Base-by-base conservation (phyloP, 768 basidiomycete genomes). In the Macrolepiota fuliginosa region DNA sequence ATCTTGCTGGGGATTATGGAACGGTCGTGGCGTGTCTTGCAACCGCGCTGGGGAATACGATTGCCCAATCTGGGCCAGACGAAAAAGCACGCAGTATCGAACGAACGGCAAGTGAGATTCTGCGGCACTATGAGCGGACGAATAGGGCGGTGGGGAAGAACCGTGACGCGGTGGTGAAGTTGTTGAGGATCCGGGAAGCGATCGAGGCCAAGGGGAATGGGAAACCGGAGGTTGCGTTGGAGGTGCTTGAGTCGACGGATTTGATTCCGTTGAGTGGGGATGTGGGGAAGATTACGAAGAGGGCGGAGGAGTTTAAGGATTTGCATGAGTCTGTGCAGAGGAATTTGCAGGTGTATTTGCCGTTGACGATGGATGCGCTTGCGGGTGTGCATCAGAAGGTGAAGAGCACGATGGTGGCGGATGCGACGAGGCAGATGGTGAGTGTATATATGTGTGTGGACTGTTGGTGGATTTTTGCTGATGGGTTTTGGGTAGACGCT, bases 291-390 rank as follows among this genome's bases (percentile, higher is more conserved):
- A 94, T 93, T 68, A 94, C 91, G 36, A 83, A 89, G 42, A 83
- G 88, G 47, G 92, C 94, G 15, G 93, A 96, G 70, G 91, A 94
- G 67, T 96, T 98, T 77, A 89, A 89, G 70, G 87, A 93, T 56
- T 74, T 90, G 17, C 90, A 96, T 59, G 92, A 96, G 66, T 83
- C 91, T 1, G 77, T 97, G 68, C 92, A 95, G 68, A 86, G 91
- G 65, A 98, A 96, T 76, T 74, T 98, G 72, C 93, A 94, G 68
- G 84, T 85, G 1, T 91, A 97, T 72, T 81, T 98, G 53, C 85
- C 91, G 36, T 83, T 94, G 40, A 90, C 93, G 22, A 99, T 98
- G 97, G 94, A 95, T 69, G 86, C 89, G 29, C 84, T 98, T 27
- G 89, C 91, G 53, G 86, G 83, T 13, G 84, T 96, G 15, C 91